Evolutionary conservation across 139 green algal genomes (phyloP), one percentile per base, ranked within the genome.

Genomic region (Nannochloris sp.): DNA sequence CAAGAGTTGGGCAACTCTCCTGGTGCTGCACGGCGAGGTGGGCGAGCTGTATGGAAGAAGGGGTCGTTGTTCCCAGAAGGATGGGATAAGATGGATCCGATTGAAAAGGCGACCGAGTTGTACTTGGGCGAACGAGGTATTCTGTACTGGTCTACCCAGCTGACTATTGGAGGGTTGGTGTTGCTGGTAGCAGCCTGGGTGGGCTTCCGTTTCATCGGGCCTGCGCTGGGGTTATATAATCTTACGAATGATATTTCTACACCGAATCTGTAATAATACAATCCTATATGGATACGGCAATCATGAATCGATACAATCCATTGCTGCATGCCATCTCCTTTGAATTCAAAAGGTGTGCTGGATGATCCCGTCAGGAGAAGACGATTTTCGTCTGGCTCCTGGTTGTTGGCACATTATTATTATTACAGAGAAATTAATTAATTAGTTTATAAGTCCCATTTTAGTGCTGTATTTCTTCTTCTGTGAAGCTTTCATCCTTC

Each of bases 191-290:
- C 73, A 5, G 71, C 61, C 6, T 95, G 88, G 88, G 62, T 90
- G 3, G 4, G 91, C 9, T 95, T 95, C 65, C 67, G 88, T 12
- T 84, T 95, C 48, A 72, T 90, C 19, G 72, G 75, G 5, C 87
- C 88, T 3, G 66, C 71, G 1, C 61, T 93, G 12, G 85, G 83
- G 1, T 54, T 95, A 10, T 95, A 95, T 70, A 69, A 82, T 50
- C 76, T 95, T 14, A 31, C 62, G 2, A 78, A 82, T 12, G 80
- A 88, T 48, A 50, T 89, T 14, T 50, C 59, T 16, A 63, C 63
- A 16, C 62, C 61, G 21, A 75, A 69, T 55, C 65, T 67, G 12
- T 64, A 25, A 53, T 40, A 40, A 53, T 40, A 40, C 7, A 40
- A 40, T 40, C 34, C 7, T 4, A 11, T 11, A 4, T 40, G 34